Evolutionary conservation across 1,284 basidiomycete genomes (phyloP), one percentile per base, ranked within the genome.

Genomic region (Cryptococcus sp.): DNA sequence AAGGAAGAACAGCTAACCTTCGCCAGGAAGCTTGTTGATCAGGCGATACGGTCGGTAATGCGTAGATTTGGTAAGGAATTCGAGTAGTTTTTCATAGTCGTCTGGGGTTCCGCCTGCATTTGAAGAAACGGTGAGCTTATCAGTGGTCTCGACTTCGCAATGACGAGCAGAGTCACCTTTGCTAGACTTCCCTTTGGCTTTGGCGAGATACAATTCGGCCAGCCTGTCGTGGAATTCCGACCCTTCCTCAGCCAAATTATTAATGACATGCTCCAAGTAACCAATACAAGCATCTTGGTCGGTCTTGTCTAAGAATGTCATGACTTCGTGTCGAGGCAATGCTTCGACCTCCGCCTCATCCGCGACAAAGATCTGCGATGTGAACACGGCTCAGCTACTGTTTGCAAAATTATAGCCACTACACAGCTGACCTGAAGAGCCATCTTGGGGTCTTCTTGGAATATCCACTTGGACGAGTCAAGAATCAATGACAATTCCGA

Each of bases 211-310:
- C 34, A 96, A 77, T 72, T 90, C 89, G 0, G 88, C 89, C 22
- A 98, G 80, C 60, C 92, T 87, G 74, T 98, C 91, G 72, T 98
- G 94, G 75, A 90, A 90, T 15, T 80, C 79, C 0, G 84, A 72
- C 3, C 83, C 82, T 34, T 83, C 81, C 63, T 96, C 93, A 0
- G 84, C 83, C 11, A 89, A 81, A 54, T 88, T 86, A 3, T 83
- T 78, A 49, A 97, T 89, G 48, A 97, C 81, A 70, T 87, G 89
- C 74, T 96, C 93, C n/a, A 99, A 82, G 77, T 92, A 98, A 8
- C 84, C 82, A 1, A 86, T 81, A 67, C 88, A 91, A 10, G 89
- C 76, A n/a, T 78, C 75, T 2, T 83, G 83, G 62, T 89, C 84
- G 34, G 90, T 82, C 19, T 79, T 80, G 62, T 91, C 88, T 4